phyloP scores from a whole-genome alignment of 441 rosid genomes.

The Gossypium schwendimanii region DNA sequence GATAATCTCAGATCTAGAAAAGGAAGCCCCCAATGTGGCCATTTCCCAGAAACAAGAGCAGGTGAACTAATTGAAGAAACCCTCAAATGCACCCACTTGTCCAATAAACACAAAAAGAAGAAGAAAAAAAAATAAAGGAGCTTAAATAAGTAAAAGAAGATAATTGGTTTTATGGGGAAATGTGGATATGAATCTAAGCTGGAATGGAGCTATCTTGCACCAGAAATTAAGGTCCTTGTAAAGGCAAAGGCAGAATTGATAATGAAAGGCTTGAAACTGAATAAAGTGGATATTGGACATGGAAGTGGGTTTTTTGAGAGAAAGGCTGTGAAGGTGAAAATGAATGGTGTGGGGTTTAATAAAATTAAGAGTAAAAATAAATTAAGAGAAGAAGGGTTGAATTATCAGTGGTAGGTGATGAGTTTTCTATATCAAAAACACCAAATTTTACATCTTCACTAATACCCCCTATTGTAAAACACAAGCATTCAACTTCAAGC shows the following conservation, averaged over 20 bases:
- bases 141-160: conserved; percentile 20
- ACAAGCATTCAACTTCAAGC: conserved; percentile 14
- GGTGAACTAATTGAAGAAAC: conserved; percentile 16
- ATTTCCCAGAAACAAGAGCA: conserved; percentile 11
- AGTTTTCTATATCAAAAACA: conserved; percentile 29
- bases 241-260: conserved; percentile 30
- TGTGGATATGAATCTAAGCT: conserved; percentile 53
- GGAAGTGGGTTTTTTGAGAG: conserved; percentile 12
- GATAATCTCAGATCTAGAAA: conserved; percentile 39
- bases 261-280: conserved; percentile 13
- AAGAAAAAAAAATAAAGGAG: conserved; percentile 8
- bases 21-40: conserved; percentile 1
- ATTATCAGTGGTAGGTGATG: conserved; percentile 60
- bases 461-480: conserved; percentile 23
- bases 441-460: conserved; percentile 11
- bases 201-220: conserved; percentile 50
- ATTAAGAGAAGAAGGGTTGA: conserved; percentile 33
- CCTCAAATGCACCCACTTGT: conserved; percentile 19
- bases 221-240: conserved; percentile 20
- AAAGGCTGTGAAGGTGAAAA: neutral
- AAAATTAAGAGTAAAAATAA: neutral
- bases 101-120: neutral
- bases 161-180: conserved; percentile 26
- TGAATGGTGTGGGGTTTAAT: conserved; percentile 4
- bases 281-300: conserved; percentile 18